Evolutionary conservation across 164 flowering plant genomes (phyloP).

Genomic region (Protea cynaroides): DNA sequence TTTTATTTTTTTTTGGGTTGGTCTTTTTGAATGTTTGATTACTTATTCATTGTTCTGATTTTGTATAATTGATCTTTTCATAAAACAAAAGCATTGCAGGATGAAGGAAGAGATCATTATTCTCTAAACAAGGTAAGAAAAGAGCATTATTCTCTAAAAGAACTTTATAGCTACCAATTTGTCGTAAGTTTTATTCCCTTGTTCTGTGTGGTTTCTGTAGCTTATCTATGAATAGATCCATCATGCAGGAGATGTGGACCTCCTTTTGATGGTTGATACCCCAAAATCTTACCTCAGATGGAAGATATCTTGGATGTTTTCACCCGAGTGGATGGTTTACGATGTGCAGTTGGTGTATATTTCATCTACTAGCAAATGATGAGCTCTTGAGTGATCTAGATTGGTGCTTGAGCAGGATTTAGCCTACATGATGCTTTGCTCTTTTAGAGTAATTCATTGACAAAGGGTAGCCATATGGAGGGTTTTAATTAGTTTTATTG

Average conservation of each 20-base stretch:
- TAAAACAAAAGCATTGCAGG: constrained; percentile 32
- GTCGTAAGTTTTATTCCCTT: background rate
- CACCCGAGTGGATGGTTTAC: background rate
- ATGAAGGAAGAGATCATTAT: constrained; percentile 14
- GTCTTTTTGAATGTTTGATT: background rate
- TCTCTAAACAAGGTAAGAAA: constrained; percentile 16
- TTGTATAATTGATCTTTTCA: constrained; percentile 2
- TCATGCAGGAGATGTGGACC: background rate
- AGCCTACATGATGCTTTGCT: no score
- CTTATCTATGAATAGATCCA: background rate
- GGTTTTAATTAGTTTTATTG: background rate
- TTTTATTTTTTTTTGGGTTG: no score
- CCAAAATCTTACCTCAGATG: no score
- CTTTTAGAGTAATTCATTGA: background rate
- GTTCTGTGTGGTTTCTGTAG: background rate
- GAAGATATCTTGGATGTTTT: constrained; percentile 26
- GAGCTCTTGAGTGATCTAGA: background rate
- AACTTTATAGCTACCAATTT: background rate
- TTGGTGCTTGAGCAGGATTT: background rate
- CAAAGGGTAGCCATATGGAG: background rate
- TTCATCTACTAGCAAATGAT: background rate
- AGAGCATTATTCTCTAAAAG: background rate
- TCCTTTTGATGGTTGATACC: no score
- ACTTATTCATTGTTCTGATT: constrained; percentile 3
- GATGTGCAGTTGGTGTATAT: background rate